Evolutionary conservation across 73 alveolate genomes (phyloP).

Genomic region (Urostyla sp.): DNA sequence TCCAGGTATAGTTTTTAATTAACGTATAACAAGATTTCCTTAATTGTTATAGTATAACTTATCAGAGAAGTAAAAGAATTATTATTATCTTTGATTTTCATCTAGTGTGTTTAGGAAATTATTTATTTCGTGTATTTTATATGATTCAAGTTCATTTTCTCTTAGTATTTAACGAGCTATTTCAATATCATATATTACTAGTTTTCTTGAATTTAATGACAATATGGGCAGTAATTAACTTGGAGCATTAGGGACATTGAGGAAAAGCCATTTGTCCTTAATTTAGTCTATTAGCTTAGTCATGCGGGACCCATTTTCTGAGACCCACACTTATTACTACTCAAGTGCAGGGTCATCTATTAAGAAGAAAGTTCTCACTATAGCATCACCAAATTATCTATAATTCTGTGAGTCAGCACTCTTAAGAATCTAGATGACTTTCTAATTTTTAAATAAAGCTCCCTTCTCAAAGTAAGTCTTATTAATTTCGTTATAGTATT

Average conservation of each 20-base stretch:
- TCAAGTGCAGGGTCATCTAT: not conserved
- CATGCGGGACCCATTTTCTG: conserved; percentile 41
- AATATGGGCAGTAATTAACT: conserved; percentile 14
- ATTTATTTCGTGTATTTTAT: too few relatives aligned
- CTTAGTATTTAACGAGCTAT: too few relatives aligned
- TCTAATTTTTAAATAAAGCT: conserved; percentile 13
- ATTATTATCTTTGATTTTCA: too few relatives aligned
- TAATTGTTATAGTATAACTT: conserved; percentile 1
- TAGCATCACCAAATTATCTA: conserved; percentile 40
- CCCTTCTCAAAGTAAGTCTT: conserved; percentile 37
- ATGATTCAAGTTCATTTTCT: too few relatives aligned
- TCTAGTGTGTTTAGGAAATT: too few relatives aligned
- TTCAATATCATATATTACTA: conserved; percentile 10
- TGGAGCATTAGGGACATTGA: conserved; percentile 35
- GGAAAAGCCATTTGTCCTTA: conserved; percentile 6
- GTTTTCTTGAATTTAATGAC: not conserved
- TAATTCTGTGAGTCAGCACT: conserved; percentile 26
- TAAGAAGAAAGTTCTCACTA: conserved; percentile 25
- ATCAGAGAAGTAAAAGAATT: conserved; percentile 23
- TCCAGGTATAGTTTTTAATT: not conserved
- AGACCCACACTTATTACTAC: conserved; percentile 18
- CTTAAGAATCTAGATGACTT: conserved; percentile 31
- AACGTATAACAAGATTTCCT: conserved; percentile 16
- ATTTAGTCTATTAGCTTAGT: conserved; percentile 39
- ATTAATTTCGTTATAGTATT: conserved; percentile 26